Conservation (phyloP, 345 rosid species). For the Gossypium thurberi region DNA sequence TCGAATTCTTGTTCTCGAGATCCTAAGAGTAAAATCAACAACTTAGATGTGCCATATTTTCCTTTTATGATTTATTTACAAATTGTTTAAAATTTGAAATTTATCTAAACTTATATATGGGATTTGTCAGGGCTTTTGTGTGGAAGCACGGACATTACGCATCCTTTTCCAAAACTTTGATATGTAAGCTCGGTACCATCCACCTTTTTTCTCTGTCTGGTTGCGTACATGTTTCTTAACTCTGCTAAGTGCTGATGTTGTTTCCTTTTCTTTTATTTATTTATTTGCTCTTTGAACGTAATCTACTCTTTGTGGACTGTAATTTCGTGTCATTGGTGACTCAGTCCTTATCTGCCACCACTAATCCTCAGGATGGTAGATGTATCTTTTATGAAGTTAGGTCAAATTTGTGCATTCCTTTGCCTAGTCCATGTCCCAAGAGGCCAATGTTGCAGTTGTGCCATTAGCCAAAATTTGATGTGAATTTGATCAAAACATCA, state of each 20-base stretch:
- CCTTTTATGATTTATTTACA: neutral
- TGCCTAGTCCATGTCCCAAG: neutral
- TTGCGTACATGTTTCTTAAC: conserved; percentile 5
- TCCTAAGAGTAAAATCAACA: conserved; percentile 68
- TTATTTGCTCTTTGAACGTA: neutral
- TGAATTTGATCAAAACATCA: neutral
- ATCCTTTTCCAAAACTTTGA: conserved; percentile 93
- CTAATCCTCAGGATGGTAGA: neutral
- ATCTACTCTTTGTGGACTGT: neutral
- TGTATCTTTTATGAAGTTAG: neutral
- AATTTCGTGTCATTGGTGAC: neutral
- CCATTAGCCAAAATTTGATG: neutral
- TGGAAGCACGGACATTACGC: conserved; percentile 79
- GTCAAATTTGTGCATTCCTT: neutral
- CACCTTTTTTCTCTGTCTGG: conserved; percentile 14
- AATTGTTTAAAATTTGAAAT: neutral
- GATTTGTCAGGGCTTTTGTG: conserved; percentile 81
- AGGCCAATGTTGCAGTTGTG: neutral
- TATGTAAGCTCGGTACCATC: conserved; percentile 46
- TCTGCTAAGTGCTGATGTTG: neutral
- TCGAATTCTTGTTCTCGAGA: conserved; percentile 98
- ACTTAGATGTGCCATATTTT: neutral
- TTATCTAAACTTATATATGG: conserved; percentile 22
- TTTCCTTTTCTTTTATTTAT: neutral
- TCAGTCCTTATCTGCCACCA: neutral